Evolutionary conservation across 495 filamentous ascomycete genomes (phyloP), one percentile per base, ranked within the genome.

Genomic region (Talaromyces nanjingensis): DNA sequence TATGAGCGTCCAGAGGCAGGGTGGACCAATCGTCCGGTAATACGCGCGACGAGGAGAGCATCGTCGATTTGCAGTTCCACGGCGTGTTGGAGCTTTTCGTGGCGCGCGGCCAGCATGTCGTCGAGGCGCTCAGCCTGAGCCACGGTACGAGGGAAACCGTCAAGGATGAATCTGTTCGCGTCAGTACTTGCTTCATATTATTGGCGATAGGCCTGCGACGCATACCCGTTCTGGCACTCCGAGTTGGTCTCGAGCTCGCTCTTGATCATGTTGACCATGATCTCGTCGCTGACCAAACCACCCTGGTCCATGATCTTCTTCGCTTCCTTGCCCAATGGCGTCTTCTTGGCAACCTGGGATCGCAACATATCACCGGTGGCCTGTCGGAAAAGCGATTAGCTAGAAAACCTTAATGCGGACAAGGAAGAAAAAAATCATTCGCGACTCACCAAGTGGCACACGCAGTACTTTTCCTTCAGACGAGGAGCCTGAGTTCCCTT

Each of bases 301-400:
- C 94, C 94, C 72, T 92, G 87, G 70, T 99, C 93, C 94, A 99
- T 99, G 77, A 99, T 99, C 87, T 99, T 99, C 89, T 99, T 99
- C 64, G 94, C 94, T 81, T 97, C 92, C 74, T 89, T 86, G 64
- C 94, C 94, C 66, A 99, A 86, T 22, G 89, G 78, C 55, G 96
- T 99, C 86, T 97, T 97, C 83, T 96, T 96, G 65, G 94, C 90
- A 75, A 99, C 96, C 77, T 99, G 94, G 66, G 92, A 94, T 64
- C 94, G 91, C 72, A 99, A 86, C 94, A 99, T 99, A 78, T 99
- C 94, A 73, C 94, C 94, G 61, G 94, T 99, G 64, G 96, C 94
- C 93, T 98, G 72, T 52, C 67, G 63, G 22, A 31, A 56, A 53
- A 54, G 59, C 9, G 58, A 65, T 18, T 29, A 20, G 47, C 68